Evolutionary conservation across 2,329 filamentous ascomycete genomes (phyloP), one percentile per base, ranked within the genome.

Genomic region (Cadophora luteo-olivacea): DNA sequence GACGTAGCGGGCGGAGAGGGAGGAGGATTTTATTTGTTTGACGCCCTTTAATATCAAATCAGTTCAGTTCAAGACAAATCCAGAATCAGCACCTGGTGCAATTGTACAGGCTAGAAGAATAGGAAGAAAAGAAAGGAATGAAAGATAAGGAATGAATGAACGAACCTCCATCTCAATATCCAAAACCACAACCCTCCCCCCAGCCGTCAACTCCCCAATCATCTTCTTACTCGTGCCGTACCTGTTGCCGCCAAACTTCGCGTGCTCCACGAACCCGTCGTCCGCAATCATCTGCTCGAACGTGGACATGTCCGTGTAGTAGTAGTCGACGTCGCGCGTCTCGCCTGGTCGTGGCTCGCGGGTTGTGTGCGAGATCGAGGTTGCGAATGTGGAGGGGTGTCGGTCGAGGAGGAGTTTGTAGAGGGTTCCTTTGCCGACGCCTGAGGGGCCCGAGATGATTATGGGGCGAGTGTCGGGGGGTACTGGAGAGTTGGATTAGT

Each of bases 111-210:
- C 29, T 29, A 29, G 29, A 29, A 29, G 29, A 29, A 29, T 29
- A 29, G 29, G 29, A 29, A 16, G 29, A 63, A 24, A 33, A 36
- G 38, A 33, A n/a, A 9, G 16, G 24, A 25, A 4, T 61, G 54
- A 16, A 55, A 32, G 58, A 64, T 41, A 51, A 8, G 62, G 22
- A 65, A 36, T 2, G 12, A 29, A 38, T 2, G 11, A 65, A 72
- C 82, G 41, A 78, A 91, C 90, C 87, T 97, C 94, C 93, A 97
- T 97, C 85, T 97, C 95, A 78, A 97, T 98, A 79, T 98, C 95
- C 74, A 97, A 83, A 60, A 97, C 89, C 70, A 94, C 95, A 52
- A 94, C 88, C 76, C 85, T 86, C 22, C 89, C 91, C 81, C 90
- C 88, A 69, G 87, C 86, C 1, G 86, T 86, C 79, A 94, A 89